These are phyloP conservation scores for Ascocoryne sarcoides DNA, from an alignment of 2,329 filamentous ascomycete genomes.

Conservation along the genomic window DNA sequence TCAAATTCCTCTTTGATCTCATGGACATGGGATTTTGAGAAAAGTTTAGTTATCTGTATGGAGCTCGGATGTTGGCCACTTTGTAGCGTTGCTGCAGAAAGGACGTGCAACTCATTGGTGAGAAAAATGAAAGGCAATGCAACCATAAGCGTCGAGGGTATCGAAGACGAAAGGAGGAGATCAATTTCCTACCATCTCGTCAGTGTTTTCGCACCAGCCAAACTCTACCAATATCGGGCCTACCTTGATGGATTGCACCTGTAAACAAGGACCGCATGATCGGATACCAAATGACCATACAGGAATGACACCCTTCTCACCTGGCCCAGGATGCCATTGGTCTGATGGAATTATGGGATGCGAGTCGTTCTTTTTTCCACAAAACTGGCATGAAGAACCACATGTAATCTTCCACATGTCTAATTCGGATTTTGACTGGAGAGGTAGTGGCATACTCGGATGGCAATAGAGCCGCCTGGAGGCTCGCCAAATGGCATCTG, in stretches of 20 bases:
- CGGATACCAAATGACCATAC: constrained; percentile 66
- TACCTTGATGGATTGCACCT: constrained; percentile 56
- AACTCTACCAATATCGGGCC: constrained; percentile 16
- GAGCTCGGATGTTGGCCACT: constrained; percentile 38
- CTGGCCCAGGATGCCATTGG: constrained; percentile 53
- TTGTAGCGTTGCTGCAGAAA: constrained; percentile 48
- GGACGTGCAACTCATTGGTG: constrained; percentile 50
- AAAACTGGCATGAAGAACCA: constrained; percentile 58
- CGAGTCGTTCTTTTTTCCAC: constrained; percentile 36
- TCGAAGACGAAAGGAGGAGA: constrained; percentile 51
- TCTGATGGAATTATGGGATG: constrained; percentile 27
- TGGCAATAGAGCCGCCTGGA: constrained; percentile 54
- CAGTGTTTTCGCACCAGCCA: constrained; percentile 12
- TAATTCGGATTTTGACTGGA: constrained; percentile 56
- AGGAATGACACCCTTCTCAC: constrained; percentile 47
- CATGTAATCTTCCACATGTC: constrained; percentile 69
- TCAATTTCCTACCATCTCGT: constrained; percentile 55
- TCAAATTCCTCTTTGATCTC: constrained; percentile 54
- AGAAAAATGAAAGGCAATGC: constrained; percentile 63
- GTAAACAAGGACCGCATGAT: constrained; percentile 58
- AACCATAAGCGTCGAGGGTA: constrained; percentile 52
- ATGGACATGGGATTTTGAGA: constrained; percentile 53
- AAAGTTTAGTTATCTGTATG: constrained; percentile 55
- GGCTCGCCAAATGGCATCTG: constrained; percentile 61
- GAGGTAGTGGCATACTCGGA: constrained; percentile 59